These are phyloP conservation scores for Diospyros lotus DNA, from an alignment of 148 eudicot species.

Conservation along the genomic window DNA sequence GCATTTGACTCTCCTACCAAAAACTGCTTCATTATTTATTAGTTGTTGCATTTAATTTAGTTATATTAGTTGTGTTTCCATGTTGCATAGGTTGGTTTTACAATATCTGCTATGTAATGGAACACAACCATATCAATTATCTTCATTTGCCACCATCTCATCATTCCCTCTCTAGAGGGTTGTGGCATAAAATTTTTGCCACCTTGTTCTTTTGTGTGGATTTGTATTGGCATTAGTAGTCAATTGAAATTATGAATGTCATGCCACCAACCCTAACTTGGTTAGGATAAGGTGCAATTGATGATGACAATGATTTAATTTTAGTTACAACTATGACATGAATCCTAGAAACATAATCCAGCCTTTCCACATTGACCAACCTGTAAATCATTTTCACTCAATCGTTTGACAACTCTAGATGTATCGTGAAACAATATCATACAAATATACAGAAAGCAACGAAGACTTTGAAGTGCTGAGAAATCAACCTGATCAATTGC, in stretches of 20 bases:
- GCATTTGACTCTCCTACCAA: background rate
- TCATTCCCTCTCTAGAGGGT: too few species aligned
- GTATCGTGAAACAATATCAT: background rate
- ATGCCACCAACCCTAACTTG: too few species aligned
- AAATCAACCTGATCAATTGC: constrained; percentile 93
- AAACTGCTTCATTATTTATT: background rate
- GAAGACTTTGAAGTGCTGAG: background rate
- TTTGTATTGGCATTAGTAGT: too few species aligned
- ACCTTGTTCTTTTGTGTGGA: too few species aligned
- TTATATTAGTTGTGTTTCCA: too few species aligned
- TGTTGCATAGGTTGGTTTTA: too few species aligned
- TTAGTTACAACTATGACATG: background rate
- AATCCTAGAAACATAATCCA: constrained; percentile 7
- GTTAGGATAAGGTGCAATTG: too few species aligned
- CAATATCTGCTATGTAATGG: too few species aligned
- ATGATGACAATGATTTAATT: background rate
- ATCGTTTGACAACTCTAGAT: background rate
- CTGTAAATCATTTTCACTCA: background rate
- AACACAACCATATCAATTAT: too few species aligned
- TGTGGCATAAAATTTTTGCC: too few species aligned
- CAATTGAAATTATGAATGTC: too few species aligned
- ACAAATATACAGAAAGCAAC: background rate
- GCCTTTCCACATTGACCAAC: background rate
- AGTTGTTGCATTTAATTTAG: background rate
- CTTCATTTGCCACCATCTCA: too few species aligned